These are phyloP conservation scores for Ogataea henricii DNA, from an alignment of 805 yeast genomes.

Conservation along the genomic window DNA sequence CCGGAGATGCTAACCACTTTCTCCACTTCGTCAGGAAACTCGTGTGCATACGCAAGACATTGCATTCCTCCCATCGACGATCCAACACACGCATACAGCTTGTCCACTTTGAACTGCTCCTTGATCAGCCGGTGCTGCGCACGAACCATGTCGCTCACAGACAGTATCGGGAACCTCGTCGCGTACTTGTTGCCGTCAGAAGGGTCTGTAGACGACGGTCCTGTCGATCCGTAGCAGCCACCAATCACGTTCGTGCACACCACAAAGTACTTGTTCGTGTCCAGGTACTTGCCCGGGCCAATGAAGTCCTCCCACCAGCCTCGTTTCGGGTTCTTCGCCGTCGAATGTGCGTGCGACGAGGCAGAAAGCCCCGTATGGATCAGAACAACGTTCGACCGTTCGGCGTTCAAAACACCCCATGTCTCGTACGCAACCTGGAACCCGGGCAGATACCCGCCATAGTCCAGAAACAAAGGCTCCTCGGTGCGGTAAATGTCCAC, in stretches of 20 bases:
- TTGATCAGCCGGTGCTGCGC: slow-evolving; percentile 75
- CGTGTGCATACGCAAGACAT: slow-evolving; percentile 82
- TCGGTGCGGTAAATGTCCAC: slow-evolving; percentile 57
- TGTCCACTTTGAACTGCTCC: slow-evolving; percentile 61
- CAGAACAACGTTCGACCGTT: slow-evolving; percentile 70
- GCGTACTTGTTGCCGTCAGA: slow-evolving; percentile 68
- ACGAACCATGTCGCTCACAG: slow-evolving; percentile 87
- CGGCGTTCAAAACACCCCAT: slow-evolving; percentile 76
- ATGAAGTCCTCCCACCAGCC: slow-evolving; percentile 98
- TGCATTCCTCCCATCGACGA: slow-evolving; percentile 99
- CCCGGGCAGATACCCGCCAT: slow-evolving; percentile 75
- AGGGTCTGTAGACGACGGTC: slow-evolving; percentile 83
- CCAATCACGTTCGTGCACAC: slow-evolving; percentile 92
- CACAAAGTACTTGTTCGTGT: slow-evolving; percentile 78
- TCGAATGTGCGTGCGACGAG: slow-evolving; percentile 90
- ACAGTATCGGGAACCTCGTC: slow-evolving; percentile 82
- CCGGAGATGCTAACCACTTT: slow-evolving; percentile 83
- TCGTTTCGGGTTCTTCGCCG: slow-evolving; percentile 59
- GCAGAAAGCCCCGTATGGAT: slow-evolving; percentile 92
- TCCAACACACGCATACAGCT: slow-evolving; percentile 79
- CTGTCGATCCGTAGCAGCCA: slow-evolving; percentile 94
- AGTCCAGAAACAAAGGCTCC: slow-evolving; percentile 70
- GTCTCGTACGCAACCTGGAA: slow-evolving; percentile 89
- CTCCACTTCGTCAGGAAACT: slow-evolving; percentile 74
- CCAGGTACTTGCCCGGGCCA: slow-evolving; percentile 79